Conservation (phyloP, 148 eudicot genomes). For the Cornus suecica region DNA sequence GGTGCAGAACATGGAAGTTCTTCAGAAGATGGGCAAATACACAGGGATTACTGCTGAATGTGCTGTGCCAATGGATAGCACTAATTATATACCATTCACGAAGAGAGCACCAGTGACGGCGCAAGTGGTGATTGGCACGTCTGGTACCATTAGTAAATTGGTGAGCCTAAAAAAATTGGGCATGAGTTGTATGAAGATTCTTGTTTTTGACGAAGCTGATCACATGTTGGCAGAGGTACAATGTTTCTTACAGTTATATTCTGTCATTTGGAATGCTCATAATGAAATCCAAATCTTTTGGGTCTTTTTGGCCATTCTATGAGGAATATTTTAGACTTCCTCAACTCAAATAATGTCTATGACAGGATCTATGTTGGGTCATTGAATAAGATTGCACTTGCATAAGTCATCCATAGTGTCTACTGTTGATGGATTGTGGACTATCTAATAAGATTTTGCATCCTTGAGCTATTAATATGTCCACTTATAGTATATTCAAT, state of each 20-base stretch:
- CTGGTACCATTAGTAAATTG: constrained; percentile 76
- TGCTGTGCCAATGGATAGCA: constrained; percentile 60
- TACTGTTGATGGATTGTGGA: background rate
- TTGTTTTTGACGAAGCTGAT: constrained; percentile 96
- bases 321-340: background rate
- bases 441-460: background rate
- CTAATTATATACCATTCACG: constrained; percentile 43
- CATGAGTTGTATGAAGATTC: constrained; percentile 66
- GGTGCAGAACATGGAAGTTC: constrained; percentile 82
- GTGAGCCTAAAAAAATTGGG: constrained; percentile 50
- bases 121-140: constrained; percentile 86
- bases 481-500: background rate
- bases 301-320: background rate
- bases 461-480: background rate
- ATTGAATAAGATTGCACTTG: too few species aligned
- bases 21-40: constrained; percentile 73
- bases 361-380: background rate
- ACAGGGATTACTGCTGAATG: constrained; percentile 72
- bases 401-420: background rate
- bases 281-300: background rate
- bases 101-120: constrained; percentile 57
- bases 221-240: constrained; percentile 90
- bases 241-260: background rate
- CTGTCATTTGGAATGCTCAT: background rate
- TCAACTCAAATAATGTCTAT: background rate